phyloP scores from a whole-genome alignment of 2,329 filamentous ascomycete genomes.

The Dothideomycetes sp. region DNA sequence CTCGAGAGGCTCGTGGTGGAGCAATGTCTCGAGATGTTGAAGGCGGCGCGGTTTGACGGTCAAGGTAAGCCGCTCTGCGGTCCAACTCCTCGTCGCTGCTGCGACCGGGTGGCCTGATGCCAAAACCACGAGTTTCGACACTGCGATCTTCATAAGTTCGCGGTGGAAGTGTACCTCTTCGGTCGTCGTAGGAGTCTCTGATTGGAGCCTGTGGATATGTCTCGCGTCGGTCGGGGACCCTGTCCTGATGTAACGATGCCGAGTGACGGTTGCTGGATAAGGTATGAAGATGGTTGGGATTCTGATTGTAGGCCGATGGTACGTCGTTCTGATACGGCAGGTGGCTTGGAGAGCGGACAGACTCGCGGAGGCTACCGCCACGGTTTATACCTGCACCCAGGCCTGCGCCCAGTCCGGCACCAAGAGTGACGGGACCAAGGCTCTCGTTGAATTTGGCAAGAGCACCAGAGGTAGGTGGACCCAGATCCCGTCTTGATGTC shows the following conservation, averaged over 20 bases:
- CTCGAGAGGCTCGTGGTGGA: not conserved
- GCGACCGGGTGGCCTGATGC: slow-evolving; percentile 25
- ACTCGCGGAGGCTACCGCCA: too few species aligned
- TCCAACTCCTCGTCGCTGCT: slow-evolving; percentile 31
- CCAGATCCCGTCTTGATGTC: slow-evolving; percentile 22
- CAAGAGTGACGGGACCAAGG: slow-evolving; percentile 24
- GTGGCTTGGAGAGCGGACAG: slow-evolving; percentile 28
- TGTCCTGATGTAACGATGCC: slow-evolving; percentile 36
- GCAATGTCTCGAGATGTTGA: slow-evolving; percentile 6
- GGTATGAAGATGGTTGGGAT: slow-evolving; percentile 1
- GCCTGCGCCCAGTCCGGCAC: slow-evolving; percentile 22
- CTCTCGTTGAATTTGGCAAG: slow-evolving; percentile 56
- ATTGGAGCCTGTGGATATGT: slow-evolving; percentile 18
- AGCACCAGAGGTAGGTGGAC: slow-evolving; percentile 56
- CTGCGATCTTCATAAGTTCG: slow-evolving; percentile 30
- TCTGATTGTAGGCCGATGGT: too few species aligned
- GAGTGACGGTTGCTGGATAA: slow-evolving; percentile 30
- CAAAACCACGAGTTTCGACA: slow-evolving; percentile 36
- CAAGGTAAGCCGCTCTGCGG: slow-evolving; percentile 19
- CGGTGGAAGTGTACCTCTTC: slow-evolving; percentile 21
- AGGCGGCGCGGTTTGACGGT: slow-evolving; percentile 7
- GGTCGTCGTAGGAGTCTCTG: slow-evolving; percentile 31
- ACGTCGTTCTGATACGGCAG: slow-evolving; percentile 16
- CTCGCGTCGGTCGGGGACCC: slow-evolving; percentile 31
- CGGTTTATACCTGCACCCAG: not conserved